Evolutionary conservation across 106 monocot species (phyloP).

Genomic region (Vanilla planifolia): DNA sequence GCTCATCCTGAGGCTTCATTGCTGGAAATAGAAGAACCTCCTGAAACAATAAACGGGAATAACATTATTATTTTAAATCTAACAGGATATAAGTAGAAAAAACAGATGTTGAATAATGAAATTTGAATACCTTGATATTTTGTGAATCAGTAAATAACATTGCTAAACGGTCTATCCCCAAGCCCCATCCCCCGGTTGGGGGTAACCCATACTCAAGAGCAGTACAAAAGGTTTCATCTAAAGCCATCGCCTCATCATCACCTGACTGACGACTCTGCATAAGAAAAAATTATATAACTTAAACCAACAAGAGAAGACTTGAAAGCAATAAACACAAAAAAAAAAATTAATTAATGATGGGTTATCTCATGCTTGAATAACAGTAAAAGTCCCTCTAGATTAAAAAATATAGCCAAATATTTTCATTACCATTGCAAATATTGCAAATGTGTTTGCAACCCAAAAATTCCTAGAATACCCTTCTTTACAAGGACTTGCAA

Average conservation of each 20-base stretch:
- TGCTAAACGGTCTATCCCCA: slow-evolving; percentile 81
- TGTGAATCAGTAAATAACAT: slow-evolving; percentile 95
- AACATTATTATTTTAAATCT: background rate
- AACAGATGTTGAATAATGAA: background rate
- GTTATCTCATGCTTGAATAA: too few species aligned
- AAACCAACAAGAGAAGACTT: background rate
- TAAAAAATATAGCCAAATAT: too few species aligned
- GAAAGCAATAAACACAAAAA: slow-evolving; percentile 1
- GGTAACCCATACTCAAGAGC: slow-evolving; percentile 95
- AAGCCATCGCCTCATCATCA: slow-evolving; percentile 94
- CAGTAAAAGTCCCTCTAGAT: too few species aligned
- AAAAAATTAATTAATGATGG: too few species aligned
- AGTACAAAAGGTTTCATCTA: slow-evolving; percentile 92
- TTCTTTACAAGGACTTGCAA: too few species aligned
- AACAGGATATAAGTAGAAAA: background rate
- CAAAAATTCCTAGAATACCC: too few species aligned
- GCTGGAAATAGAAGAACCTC: slow-evolving; percentile 93
- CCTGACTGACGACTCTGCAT: slow-evolving; percentile 82
- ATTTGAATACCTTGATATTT: slow-evolving; percentile 68
- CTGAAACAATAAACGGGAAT: slow-evolving; percentile 22
- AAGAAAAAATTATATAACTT: background rate
- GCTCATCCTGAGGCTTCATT: slow-evolving; percentile 92
- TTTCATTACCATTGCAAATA: too few species aligned
- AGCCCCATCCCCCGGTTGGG: slow-evolving; percentile 92
- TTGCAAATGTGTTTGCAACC: too few species aligned